Conservation (phyloP, 306 rosid species). For the Lupinus albus region DNA sequence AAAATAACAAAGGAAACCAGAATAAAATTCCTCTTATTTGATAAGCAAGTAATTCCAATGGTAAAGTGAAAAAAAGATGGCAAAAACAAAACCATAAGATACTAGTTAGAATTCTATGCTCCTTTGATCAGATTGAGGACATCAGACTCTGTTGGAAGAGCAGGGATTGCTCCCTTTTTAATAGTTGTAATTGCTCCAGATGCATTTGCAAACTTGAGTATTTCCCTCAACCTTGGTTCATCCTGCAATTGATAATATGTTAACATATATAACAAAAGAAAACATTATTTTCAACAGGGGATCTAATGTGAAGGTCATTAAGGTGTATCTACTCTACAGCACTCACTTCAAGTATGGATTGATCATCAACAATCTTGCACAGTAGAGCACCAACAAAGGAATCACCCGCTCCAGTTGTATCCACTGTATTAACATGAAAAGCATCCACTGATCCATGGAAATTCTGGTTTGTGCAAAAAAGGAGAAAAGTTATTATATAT, state of each 20-base stretch:
- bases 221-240: constrained; percentile 64
- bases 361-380: constrained; percentile 81
- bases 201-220: constrained; percentile 76
- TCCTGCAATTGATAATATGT: constrained; percentile 53
- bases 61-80: constrained; percentile 14
- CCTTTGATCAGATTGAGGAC: constrained; percentile 53
- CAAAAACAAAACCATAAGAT: constrained; percentile 22
- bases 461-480: constrained; percentile 49
- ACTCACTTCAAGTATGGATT: constrained; percentile 75
- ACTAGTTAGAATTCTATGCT: constrained; percentile 37
- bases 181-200: constrained; percentile 92
- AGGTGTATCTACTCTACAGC: not conserved
- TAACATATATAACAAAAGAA: too few relatives aligned
- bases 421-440: constrained; percentile 70
- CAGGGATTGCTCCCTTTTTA: constrained; percentile 89
- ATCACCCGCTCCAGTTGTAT: constrained; percentile 98
- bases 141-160: constrained; percentile 75
- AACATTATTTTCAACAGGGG: too few relatives aligned
- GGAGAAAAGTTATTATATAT: not conserved
- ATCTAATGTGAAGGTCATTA: constrained; percentile 10
- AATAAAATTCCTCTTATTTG: constrained; percentile 37
- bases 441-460: constrained; percentile 80
- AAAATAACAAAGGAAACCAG: too few relatives aligned
- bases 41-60: constrained; percentile 32
- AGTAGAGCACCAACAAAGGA: constrained; percentile 83